Evolutionary conservation across 2,329 filamentous ascomycete genomes (phyloP).

Genomic region (Hymenoscyphus occultus): DNA sequence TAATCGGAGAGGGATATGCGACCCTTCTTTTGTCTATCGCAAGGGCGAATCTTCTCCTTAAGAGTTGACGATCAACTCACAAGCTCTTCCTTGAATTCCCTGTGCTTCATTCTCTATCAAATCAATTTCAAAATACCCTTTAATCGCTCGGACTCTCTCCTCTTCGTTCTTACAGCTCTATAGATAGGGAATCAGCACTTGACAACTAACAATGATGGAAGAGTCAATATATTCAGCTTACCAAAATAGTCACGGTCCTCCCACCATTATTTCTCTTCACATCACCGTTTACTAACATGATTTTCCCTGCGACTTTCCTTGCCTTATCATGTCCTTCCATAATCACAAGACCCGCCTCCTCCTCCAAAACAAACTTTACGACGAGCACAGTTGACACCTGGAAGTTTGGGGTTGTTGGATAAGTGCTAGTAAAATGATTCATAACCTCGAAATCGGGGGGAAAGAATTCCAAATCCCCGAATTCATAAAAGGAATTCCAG

Average conservation of each 20-base stretch:
- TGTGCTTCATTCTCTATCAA: slow-evolving; percentile 48
- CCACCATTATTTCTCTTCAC: slow-evolving; percentile 54
- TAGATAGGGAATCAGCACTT: neutral
- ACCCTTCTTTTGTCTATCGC: neutral
- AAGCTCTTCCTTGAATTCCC: slow-evolving; percentile 46
- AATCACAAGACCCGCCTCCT: slow-evolving; percentile 24
- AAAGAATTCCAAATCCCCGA: slow-evolving; percentile 63
- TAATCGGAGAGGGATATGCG: neutral
- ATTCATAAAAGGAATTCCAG: slow-evolving; percentile 63
- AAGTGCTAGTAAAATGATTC: slow-evolving; percentile 54
- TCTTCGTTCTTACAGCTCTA: slow-evolving; percentile 47
- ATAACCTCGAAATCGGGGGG: slow-evolving; percentile 59
- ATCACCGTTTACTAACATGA: slow-evolving; percentile 48
- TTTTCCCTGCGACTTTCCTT: slow-evolving; percentile 41
- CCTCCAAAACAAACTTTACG: slow-evolving; percentile 52
- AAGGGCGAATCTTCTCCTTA: neutral
- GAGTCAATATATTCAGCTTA: neutral
- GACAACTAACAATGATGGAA: neutral
- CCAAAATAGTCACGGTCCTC: slow-evolving; percentile 45
- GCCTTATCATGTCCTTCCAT: slow-evolving; percentile 39
- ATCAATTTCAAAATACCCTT: slow-evolving; percentile 48
- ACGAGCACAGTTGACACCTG: slow-evolving; percentile 55
- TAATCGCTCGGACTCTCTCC: slow-evolving; percentile 51
- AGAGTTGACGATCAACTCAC: neutral
- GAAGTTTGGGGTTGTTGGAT: slow-evolving; percentile 55